phyloP scores from a whole-genome alignment of 1,139 yeast genomes.

The Yamadazyma jaroonii region DNA sequence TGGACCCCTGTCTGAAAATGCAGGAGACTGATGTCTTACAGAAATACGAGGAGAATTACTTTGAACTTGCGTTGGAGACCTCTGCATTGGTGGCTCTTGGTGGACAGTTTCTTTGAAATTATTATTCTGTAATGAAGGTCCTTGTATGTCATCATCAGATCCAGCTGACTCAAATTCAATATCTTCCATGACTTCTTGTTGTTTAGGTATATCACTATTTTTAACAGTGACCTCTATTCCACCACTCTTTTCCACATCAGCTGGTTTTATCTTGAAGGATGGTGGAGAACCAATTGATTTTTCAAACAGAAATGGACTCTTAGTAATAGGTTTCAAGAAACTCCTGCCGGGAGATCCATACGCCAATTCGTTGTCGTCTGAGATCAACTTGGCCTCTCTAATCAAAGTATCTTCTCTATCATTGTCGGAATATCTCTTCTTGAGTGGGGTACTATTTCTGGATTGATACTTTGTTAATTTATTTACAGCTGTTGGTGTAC shows the following conservation, averaged over 20 bases:
- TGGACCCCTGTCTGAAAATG: no score
- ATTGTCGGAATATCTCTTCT: constrained; percentile 5
- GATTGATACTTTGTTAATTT: constrained; percentile 11
- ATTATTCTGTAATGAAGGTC: no score
- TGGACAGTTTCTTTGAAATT: not conserved
- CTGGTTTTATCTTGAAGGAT: constrained; percentile 1
- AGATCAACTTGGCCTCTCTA: constrained; percentile 17
- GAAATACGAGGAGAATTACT: no score
- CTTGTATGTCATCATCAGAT: constrained; percentile 15
- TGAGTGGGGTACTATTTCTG: constrained; percentile 19
- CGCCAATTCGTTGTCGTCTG: constrained; percentile 21
- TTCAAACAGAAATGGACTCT: constrained; percentile 2
- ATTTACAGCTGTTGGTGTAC: constrained; percentile 12
- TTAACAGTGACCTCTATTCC: not conserved
- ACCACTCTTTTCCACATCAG: constrained; percentile 1
- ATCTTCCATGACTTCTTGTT: no score
- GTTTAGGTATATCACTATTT: no score
- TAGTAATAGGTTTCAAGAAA: constrained; percentile 8
- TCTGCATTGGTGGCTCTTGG: not conserved
- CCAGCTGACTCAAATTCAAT: constrained; percentile 18
- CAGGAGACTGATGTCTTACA: no score
- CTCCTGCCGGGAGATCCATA: constrained; percentile 5
- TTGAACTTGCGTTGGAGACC: no score
- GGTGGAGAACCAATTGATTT: constrained; percentile 3
- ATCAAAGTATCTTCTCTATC: constrained; percentile 15